Percentiles rank a stretch among this genome's conserved stretches.
phyloP scores from a whole-genome alignment of 2,329 filamentous ascomycete species.

The Fusarium albidum region DNA sequence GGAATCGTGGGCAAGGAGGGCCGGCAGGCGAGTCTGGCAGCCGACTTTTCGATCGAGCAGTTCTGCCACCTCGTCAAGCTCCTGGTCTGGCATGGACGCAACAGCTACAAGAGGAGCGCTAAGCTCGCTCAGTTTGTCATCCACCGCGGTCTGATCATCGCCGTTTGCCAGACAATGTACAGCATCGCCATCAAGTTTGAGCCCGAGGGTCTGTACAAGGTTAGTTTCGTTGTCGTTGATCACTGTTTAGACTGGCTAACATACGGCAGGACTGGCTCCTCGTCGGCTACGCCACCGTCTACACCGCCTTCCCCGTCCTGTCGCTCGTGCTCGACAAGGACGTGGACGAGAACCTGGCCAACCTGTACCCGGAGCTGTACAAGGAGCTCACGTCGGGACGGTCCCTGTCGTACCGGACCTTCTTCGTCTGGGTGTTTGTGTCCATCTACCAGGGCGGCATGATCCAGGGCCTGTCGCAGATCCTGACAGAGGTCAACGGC shows the following conservation, averaged over 20 bases:
- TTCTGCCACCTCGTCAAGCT: conserved; percentile 96
- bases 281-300: conserved; percentile 95
- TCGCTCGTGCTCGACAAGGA: conserved; percentile 94
- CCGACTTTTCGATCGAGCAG: conserved; percentile 95
- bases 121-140: conserved; percentile 99
- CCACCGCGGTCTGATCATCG: conserved; percentile 93
- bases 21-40: conserved; percentile 90
- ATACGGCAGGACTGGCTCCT: conserved; percentile 81
- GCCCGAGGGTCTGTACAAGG: conserved; percentile 90
- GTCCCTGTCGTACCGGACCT: conserved; percentile 88
- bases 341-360: conserved; percentile 92
- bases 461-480: conserved; percentile 92
- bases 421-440: conserved; percentile 96
- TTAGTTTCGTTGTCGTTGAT: conserved; percentile 38
- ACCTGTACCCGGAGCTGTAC: conserved; percentile 96
- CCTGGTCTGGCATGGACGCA: conserved; percentile 98
- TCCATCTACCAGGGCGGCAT: conserved; percentile 95
- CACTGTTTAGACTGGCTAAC: conserved; percentile 30
- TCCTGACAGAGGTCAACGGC: conserved; percentile 81
- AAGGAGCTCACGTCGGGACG: conserved; percentile 93
- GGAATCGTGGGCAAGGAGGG: conserved; percentile 99
- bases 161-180: conserved; percentile 96
- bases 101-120: conserved; percentile 94
- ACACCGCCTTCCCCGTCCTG: conserved; percentile 93
- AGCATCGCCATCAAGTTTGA: conserved; percentile 93